These are phyloP conservation scores for Epichloe typhina DNA, from an alignment of 2,329 filamentous ascomycete genomes.

Conservation along the genomic window DNA sequence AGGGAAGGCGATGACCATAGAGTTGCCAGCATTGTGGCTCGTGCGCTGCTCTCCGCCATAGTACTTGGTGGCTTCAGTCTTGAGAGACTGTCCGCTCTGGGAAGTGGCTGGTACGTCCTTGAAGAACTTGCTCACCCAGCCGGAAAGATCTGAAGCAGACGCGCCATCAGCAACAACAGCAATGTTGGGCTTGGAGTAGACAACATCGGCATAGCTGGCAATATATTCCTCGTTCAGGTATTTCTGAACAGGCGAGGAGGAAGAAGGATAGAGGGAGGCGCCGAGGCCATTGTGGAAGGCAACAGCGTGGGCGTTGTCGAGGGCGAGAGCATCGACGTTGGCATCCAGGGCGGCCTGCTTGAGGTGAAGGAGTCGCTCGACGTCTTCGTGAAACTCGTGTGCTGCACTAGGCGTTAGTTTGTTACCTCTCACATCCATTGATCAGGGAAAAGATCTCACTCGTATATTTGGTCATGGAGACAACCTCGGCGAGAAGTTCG, in stretches of 20 bases:
- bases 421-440: conserved; percentile 7
- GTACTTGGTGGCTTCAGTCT: conserved; percentile 65
- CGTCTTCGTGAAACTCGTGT: conserved; percentile 82
- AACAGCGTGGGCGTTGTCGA: conserved; percentile 73
- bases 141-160: conserved; percentile 59
- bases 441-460: conserved; percentile 31
- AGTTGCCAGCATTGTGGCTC: conserved; percentile 62
- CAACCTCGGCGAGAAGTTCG: conserved; percentile 86
- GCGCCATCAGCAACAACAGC: conserved; percentile 85
- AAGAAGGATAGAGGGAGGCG: conserved; percentile 58
- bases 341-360: conserved; percentile 62
- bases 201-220: conserved; percentile 60
- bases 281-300: conserved; percentile 94
- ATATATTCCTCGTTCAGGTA: conserved; percentile 70
- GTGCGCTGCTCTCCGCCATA: conserved; percentile 90
- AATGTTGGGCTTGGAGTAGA: conserved; percentile 82
- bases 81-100: conserved; percentile 37
- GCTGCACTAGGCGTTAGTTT: conserved; percentile 33
- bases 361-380: conserved; percentile 62
- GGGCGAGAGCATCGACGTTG: conserved; percentile 52
- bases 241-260: conserved; percentile 58
- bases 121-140: conserved; percentile 94
- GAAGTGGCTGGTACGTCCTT: conserved; percentile 47
- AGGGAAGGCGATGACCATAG: conserved; percentile 83
- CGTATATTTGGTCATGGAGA: conserved; percentile 76